A percentile compares a stretch with the other conserved stretches of the same genome.
Conservation (phyloP, 1,284 basidiomycete genomes). For the Fomitopsis schrenkii region DNA sequence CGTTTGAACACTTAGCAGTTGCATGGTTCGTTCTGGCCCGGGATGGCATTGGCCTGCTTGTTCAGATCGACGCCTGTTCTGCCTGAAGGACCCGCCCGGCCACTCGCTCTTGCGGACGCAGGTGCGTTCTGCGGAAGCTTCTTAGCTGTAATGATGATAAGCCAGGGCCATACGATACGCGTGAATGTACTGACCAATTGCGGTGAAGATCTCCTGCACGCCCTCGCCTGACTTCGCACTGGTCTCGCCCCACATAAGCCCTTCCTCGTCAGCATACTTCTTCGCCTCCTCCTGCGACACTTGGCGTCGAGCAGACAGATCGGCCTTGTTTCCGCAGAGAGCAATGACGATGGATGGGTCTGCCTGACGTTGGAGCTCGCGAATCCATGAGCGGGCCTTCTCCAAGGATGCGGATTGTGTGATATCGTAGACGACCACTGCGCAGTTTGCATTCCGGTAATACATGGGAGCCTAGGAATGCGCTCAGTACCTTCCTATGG, state of each 20-base stretch:
- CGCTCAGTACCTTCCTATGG: conserved; percentile 6
- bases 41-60: conserved; percentile 47
- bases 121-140: conserved; percentile 76
- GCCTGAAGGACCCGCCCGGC: conserved; percentile 41
- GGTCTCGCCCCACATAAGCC: conserved; percentile 93
- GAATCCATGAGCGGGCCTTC: conserved; percentile 96
- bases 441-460: conserved; percentile 87
- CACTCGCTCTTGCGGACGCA: conserved; percentile 51
- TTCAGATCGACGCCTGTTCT: conserved; percentile 72
- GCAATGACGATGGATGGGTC: conserved; percentile 96
- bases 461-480: conserved; percentile 81
- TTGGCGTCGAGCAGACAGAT: conserved; percentile 79
- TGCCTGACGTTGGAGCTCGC: conserved; percentile 94
- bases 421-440: conserved; percentile 85
- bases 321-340: conserved; percentile 93
- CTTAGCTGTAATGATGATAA: conserved; percentile 52
- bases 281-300: conserved; percentile 84
- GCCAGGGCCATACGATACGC: conserved; percentile 2
- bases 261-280: conserved; percentile 93
- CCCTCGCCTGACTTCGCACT: conserved; percentile 93
- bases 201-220: conserved; percentile 85
- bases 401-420: conserved; percentile 87
- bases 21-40: conserved; percentile 60
- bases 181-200: conserved; percentile 61
- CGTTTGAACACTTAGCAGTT: conserved; percentile 53